These are phyloP conservation scores for Salix viminalis DNA, from an alignment of 345 rosid species.

Conservation along the genomic window DNA sequence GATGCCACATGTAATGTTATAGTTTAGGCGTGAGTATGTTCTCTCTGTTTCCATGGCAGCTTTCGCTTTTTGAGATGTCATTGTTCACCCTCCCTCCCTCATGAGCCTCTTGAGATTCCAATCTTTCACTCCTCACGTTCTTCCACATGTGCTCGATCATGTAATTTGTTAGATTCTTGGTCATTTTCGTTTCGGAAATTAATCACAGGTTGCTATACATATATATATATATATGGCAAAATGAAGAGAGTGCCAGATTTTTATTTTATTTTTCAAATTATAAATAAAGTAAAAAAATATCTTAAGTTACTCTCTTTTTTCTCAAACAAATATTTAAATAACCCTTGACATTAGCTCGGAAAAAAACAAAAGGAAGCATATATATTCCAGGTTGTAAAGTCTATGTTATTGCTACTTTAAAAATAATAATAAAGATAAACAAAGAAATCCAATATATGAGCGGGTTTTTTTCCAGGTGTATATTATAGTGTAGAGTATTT, in stretches of 20 bases:
- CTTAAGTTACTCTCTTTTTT: not conserved
- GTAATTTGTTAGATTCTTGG: conserved; percentile 22
- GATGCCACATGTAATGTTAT: conserved; percentile 6
- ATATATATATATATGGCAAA: not conserved
- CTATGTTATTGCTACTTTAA: not conserved
- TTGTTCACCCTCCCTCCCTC: conserved; percentile 6
- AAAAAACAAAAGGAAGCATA: not conserved
- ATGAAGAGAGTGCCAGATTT: not conserved
- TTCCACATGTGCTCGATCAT: conserved; percentile 45
- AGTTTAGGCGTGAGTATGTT: conserved; percentile 35
- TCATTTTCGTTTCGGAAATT: conserved; percentile 1
- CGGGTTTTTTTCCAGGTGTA: no score
- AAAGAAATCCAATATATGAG: not conserved
- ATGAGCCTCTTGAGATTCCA: conserved; percentile 25
- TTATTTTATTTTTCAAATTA: not conserved
- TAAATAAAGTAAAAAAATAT: not conserved
- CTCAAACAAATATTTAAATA: not conserved
- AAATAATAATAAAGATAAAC: not conserved
- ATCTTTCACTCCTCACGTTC: conserved; percentile 34
- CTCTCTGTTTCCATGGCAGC: conserved; percentile 50
- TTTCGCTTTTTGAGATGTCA: conserved; percentile 42
- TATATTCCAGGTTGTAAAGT: not conserved
- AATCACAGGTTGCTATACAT: not conserved
- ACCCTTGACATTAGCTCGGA: not conserved
- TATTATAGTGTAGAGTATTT: no score